Conservation (phyloP, 2,329 filamentous ascomycete species). For the Zasmidium angulare region DNA sequence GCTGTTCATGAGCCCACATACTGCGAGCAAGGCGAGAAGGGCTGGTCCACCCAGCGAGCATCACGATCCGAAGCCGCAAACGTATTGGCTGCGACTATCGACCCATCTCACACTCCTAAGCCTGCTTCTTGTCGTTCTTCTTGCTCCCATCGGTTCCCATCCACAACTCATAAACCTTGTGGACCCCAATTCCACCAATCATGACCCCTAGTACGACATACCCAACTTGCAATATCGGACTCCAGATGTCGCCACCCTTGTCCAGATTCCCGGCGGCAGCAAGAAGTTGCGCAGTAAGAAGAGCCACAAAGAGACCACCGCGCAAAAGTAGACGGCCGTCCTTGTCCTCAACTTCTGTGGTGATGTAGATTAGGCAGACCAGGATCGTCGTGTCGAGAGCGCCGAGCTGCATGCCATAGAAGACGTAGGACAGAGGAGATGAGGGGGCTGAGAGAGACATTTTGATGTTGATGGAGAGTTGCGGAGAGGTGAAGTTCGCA, state of each 20-base stretch:
- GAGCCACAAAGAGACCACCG: not conserved
- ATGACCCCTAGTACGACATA: not conserved
- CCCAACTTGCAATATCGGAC: not conserved
- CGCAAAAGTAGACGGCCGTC: not conserved
- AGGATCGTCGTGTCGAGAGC: not conserved
- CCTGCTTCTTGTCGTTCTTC: not conserved
- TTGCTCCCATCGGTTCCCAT: not conserved
- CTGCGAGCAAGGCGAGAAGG: too few species aligned
- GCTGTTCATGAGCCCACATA: too few species aligned
- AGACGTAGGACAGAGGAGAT: not conserved
- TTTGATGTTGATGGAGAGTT: not conserved
- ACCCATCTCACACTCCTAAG: not conserved
- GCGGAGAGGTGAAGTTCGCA: not conserved
- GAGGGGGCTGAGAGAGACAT: not conserved
- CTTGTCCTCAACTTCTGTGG: not conserved
- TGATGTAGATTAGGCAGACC: not conserved
- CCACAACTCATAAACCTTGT: not conserved
- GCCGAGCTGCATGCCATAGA: not conserved
- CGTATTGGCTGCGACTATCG: too few species aligned
- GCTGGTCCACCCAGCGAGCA: too few species aligned
- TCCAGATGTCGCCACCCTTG: not conserved
- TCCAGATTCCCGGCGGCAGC: not conserved
- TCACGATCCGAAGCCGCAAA: too few species aligned
- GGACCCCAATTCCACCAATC: not conserved
- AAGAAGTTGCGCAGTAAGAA: not conserved